These are phyloP conservation scores for Leishmania tarentolae DNA, from an alignment of 208 protist genomes.

Conservation along the genomic window DNA sequence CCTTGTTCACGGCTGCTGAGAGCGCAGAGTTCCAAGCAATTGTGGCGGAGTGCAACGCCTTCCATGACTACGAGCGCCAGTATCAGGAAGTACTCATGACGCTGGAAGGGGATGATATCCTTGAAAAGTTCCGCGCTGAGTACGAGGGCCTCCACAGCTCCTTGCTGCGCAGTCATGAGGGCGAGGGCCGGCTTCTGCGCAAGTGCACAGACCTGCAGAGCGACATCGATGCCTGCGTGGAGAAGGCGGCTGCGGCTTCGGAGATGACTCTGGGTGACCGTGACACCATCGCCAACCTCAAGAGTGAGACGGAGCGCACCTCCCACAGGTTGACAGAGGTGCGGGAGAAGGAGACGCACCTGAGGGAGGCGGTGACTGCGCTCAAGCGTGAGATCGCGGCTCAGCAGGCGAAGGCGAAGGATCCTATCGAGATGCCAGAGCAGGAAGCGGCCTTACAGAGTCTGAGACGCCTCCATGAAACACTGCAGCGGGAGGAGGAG, in stretches of 20 bases:
- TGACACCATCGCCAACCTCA: constrained; percentile 93
- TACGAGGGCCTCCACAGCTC: constrained; percentile 97
- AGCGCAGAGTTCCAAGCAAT: constrained; percentile 54
- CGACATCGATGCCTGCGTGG: constrained; percentile 95
- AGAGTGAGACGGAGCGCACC: constrained; percentile 94
- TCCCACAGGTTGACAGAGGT: constrained; percentile 93
- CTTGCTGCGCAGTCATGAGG: constrained; percentile 97
- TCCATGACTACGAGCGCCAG: constrained; percentile 93
- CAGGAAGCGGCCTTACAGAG: constrained; percentile 95
- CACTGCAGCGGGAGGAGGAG: constrained; percentile 93
- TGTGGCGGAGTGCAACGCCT: constrained; percentile 63
- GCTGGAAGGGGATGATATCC: constrained; percentile 93
- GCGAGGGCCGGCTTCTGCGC: constrained; percentile 96
- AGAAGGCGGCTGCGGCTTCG: constrained; percentile 94
- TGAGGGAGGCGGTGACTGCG: constrained; percentile 93
- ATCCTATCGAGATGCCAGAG: constrained; percentile 84
- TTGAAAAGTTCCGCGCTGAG: constrained; percentile 96
- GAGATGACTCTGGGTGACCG: constrained; percentile 95
- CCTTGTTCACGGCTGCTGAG: constrained; percentile 43
- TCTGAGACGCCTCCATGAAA: constrained; percentile 89
- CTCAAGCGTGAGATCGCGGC: constrained; percentile 95
- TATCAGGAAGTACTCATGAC: constrained; percentile 95
- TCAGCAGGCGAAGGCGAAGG: constrained; percentile 88
- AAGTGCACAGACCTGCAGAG: constrained; percentile 95
- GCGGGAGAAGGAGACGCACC: constrained; percentile 93